Conservation (phyloP, 208 protist species). For the Leishmania tropica region DNA sequence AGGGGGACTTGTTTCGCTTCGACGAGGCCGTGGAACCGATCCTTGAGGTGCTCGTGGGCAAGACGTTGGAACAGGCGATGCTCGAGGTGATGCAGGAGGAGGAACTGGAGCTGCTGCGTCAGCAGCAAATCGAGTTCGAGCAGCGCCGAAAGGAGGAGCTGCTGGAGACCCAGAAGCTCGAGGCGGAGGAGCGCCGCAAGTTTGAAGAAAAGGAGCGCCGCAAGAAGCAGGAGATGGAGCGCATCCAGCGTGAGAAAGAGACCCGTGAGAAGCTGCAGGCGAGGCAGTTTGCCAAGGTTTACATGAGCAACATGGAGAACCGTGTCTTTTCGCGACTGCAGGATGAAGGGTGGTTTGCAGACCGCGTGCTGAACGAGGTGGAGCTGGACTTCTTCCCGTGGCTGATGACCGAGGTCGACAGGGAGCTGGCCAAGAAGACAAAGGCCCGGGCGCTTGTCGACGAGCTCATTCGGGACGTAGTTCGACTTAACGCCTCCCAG, state of each 20-base stretch:
- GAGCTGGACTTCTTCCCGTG: slow-evolving; percentile 96
- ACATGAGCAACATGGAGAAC: slow-evolving; percentile 92
- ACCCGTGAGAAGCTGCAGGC: slow-evolving; percentile 94
- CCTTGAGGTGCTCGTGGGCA: slow-evolving; percentile 96
- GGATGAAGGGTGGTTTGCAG: slow-evolving; percentile 96
- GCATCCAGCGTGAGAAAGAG: slow-evolving; percentile 89
- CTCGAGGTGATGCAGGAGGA: slow-evolving; percentile 98
- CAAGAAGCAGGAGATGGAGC: slow-evolving; percentile 93
- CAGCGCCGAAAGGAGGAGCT: slow-evolving; percentile 96
- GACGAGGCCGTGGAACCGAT: slow-evolving; percentile 97
- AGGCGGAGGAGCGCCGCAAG: slow-evolving; percentile 94
- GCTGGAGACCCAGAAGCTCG: slow-evolving; percentile 94
- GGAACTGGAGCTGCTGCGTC: slow-evolving; percentile 93
- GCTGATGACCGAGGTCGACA: slow-evolving; percentile 87
- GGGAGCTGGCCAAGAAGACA: slow-evolving; percentile 82
- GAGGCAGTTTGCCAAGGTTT: slow-evolving; percentile 93
- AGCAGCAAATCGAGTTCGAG: slow-evolving; percentile 96
- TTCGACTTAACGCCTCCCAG: slow-evolving; percentile 55
- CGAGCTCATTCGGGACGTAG: slow-evolving; percentile 85
- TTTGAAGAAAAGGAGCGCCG: slow-evolving; percentile 96
- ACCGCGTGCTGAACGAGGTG: slow-evolving; percentile 94
- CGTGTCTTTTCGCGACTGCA: slow-evolving; percentile 91
- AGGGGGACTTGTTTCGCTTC: slow-evolving; percentile 98
- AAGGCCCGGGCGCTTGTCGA: slow-evolving; percentile 83
- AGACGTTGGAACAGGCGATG: slow-evolving; percentile 97